phyloP scores from a whole-genome alignment of 2,329 filamentous ascomycete species.

The Zelopaecilomyces penicillatus region DNA sequence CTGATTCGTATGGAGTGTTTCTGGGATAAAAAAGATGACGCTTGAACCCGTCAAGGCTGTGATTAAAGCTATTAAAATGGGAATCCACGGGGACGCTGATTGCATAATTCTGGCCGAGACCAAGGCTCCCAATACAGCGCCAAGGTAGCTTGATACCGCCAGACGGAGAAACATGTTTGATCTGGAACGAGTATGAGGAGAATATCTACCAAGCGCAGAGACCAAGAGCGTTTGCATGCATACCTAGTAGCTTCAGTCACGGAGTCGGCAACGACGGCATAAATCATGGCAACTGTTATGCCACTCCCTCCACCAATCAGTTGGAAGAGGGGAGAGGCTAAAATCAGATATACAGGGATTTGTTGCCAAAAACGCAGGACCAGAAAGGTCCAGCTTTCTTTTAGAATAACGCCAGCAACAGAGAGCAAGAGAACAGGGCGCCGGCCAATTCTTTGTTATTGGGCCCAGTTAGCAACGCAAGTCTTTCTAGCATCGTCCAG shows the following conservation, averaged over 20 bases:
- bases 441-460: slow-evolving; percentile 6
- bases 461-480: neutral
- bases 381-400: slow-evolving; percentile 4
- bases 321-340: slow-evolving; percentile 4
- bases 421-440: slow-evolving; percentile 7
- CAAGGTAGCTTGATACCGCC: slow-evolving; percentile 1
- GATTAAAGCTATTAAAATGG: neutral
- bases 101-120: slow-evolving; percentile 6
- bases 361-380: neutral
- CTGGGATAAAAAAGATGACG: neutral
- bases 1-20: neutral
- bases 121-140: neutral
- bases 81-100: neutral
- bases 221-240: neutral
- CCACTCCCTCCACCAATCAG: slow-evolving; percentile 7
- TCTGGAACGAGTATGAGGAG: neutral
- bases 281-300: slow-evolving; percentile 8
- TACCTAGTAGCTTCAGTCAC: slow-evolving; percentile 6
- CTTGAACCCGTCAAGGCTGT: neutral
- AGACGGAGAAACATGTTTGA: slow-evolving; percentile 3
- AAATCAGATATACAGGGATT: slow-evolving; percentile 5
- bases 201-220: neutral
- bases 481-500: neutral
- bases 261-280: slow-evolving; percentile 8
- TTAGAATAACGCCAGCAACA: slow-evolving; percentile 3